These are phyloP conservation scores for Suhomyces sp. DNA, from an alignment of 805 yeast genomes.

Conservation along the genomic window DNA sequence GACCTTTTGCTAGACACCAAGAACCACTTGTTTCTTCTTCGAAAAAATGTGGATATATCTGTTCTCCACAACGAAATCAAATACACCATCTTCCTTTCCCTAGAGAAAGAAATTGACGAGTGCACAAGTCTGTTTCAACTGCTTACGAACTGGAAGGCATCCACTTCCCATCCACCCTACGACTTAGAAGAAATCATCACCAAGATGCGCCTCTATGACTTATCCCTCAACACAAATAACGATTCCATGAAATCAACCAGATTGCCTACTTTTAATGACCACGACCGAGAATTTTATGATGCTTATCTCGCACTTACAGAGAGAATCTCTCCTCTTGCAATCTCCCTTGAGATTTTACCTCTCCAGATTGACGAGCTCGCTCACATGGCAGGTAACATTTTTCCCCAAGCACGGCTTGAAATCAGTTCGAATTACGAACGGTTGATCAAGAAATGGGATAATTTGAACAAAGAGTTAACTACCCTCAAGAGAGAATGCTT, in stretches of 20 bases:
- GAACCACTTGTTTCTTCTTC: slow-evolving; percentile 18
- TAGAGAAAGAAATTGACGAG: slow-evolving; percentile 26
- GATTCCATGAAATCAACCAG: slow-evolving; percentile 18
- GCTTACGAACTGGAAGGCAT: slow-evolving; percentile 1
- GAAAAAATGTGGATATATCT: slow-evolving; percentile 28
- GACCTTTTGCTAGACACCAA: slow-evolving; percentile 28
- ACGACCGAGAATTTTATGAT: slow-evolving; percentile 36
- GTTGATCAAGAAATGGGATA: slow-evolving; percentile 34
- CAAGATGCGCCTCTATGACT: slow-evolving; percentile 23
- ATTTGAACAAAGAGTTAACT: slow-evolving; percentile 40
- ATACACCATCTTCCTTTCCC: slow-evolving; percentile 21
- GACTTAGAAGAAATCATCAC: slow-evolving; percentile 20
- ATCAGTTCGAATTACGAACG: slow-evolving; percentile 7
- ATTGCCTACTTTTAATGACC: slow-evolving; percentile 32
- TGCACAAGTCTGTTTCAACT: slow-evolving; percentile 17
- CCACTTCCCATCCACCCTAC: slow-evolving; percentile 18
- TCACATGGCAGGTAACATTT: slow-evolving; percentile 18
- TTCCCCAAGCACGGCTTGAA: slow-evolving; percentile 7
- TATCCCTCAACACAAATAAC: slow-evolving; percentile 7
- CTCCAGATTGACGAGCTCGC: slow-evolving; percentile 46
- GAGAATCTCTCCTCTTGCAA: slow-evolving; percentile 50
- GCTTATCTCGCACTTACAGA: slow-evolving; percentile 43
- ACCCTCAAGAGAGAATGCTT: slow-evolving; percentile 46
- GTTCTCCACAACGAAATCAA: slow-evolving; percentile 27
- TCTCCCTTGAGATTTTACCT: slow-evolving; percentile 53